phyloP scores from a whole-genome alignment of 371 early-diverging fungal species.

The Mortierella sp. region DNA sequence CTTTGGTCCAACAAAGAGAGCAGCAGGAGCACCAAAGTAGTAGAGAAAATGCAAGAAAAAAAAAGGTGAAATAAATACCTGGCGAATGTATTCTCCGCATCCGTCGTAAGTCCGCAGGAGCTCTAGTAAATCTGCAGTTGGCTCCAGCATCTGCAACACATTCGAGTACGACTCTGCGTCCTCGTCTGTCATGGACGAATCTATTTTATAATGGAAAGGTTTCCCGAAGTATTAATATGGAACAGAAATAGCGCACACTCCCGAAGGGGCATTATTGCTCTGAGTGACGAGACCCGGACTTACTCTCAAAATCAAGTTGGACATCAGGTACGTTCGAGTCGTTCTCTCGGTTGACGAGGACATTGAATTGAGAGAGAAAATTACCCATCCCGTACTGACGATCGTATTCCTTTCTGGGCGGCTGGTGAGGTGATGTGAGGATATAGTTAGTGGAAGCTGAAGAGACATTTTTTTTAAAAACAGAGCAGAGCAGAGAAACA shows the following conservation, averaged over 20 bases:
- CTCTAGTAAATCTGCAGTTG: constrained; percentile 60
- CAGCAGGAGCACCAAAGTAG: neutral
- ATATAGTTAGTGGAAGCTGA: too few relatives aligned
- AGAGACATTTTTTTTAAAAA: too few relatives aligned
- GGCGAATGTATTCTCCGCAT: constrained; percentile 70
- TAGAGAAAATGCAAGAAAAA: neutral
- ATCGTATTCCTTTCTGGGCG: too few relatives aligned
- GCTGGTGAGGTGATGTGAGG: neutral
- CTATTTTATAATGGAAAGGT: constrained; percentile 57
- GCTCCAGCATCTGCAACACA: constrained; percentile 60
- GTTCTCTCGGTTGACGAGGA: constrained; percentile 24
- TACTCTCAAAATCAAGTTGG: constrained; percentile 40
- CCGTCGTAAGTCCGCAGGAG: constrained; percentile 68
- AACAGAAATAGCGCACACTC: neutral
- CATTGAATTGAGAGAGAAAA: constrained; percentile 43
- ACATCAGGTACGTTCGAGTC: constrained; percentile 29
- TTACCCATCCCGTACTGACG: constrained; percentile 27
- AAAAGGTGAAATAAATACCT: constrained; percentile 18
- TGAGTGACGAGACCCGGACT: neutral
- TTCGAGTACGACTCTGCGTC: constrained; percentile 65
- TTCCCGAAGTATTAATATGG: too few relatives aligned
- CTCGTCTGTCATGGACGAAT: constrained; percentile 61
- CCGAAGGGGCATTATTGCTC: neutral
- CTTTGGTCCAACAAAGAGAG: too few relatives aligned
- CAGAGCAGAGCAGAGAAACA: too few relatives aligned